phyloP scores from a whole-genome alignment of 805 yeast species.

The Cyberlindnera euphorbiae region DNA sequence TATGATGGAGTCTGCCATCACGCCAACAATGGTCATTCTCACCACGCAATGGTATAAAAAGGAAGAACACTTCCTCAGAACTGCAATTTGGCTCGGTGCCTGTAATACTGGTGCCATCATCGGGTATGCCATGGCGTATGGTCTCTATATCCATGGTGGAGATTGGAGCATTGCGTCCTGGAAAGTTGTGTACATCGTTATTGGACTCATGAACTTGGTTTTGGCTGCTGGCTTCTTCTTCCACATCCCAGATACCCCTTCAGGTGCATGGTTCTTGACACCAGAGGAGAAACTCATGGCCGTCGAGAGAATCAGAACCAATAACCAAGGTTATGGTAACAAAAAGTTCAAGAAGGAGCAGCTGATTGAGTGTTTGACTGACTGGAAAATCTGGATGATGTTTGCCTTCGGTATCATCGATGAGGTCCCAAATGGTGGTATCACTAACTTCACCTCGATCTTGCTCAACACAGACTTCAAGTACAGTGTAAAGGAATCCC shows the following conservation, averaged over 20 bases:
- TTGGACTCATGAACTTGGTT: conserved; percentile 54
- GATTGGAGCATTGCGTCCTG: conserved; percentile 45
- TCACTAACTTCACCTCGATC: conserved; percentile 19
- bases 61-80: conserved; percentile 39
- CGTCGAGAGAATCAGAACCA: conserved; percentile 48
- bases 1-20: conserved; percentile 45
- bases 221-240: conserved; percentile 43
- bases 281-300: conserved; percentile 43
- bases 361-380: conserved; percentile 45
- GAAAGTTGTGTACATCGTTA: conserved; percentile 54
- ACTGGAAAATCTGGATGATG: conserved; percentile 45
- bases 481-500: conserved; percentile 9
- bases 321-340: conserved; percentile 57
- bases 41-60: conserved; percentile 56
- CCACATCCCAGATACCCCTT: conserved; percentile 56
- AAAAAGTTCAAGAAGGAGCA: conserved; percentile 51
- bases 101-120: conserved; percentile 44
- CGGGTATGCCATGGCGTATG: conserved; percentile 54
- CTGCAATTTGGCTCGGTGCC: conserved; percentile 40
- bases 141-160: conserved; percentile 36
- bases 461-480: conserved; percentile 15
- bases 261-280: conserved; percentile 40
- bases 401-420: conserved; percentile 36
- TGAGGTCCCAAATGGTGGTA: conserved; percentile 51
- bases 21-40: conserved; percentile 53